Conservation (phyloP, 768 basidiomycete species). For the Hericium rajendrae region DNA sequence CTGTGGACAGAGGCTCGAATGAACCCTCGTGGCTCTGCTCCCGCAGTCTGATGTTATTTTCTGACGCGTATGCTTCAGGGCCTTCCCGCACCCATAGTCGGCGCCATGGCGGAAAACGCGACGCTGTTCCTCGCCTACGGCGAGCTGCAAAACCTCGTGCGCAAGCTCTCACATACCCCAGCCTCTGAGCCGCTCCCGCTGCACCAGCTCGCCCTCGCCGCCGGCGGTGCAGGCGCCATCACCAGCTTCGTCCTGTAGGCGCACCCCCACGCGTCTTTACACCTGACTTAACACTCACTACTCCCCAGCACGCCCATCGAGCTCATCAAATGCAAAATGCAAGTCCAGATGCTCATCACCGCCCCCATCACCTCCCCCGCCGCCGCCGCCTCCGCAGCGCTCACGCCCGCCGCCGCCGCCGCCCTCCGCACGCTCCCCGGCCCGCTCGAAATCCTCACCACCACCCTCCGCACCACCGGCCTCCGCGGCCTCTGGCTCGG, state of each 20-base stretch:
- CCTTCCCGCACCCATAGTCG: slow-evolving; percentile 81
- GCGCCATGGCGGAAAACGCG: slow-evolving; percentile 90
- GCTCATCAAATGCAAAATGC: slow-evolving; percentile 96
- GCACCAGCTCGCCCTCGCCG: slow-evolving; percentile 67
- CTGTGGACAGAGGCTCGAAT: too few relatives aligned
- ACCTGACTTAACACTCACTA: not conserved
- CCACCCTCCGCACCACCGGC: slow-evolving; percentile 58
- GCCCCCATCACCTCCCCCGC: slow-evolving; percentile 13
- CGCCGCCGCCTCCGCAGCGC: slow-evolving; percentile 30
- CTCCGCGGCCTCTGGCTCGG: slow-evolving; percentile 91
- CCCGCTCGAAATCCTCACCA: slow-evolving; percentile 55
- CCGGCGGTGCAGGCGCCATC: slow-evolving; percentile 76
- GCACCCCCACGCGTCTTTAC: not conserved
- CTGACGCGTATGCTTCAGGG: slow-evolving; percentile 35
- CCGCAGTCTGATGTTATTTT: not conserved
- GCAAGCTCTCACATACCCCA: slow-evolving; percentile 28
- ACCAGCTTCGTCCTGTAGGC: slow-evolving; percentile 84
- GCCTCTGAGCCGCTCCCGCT: slow-evolving; percentile 39
- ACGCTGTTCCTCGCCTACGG: slow-evolving; percentile 80
- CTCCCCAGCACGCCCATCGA: slow-evolving; percentile 77
- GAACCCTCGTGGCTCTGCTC: too few relatives aligned
- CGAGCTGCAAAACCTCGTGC: slow-evolving; percentile 57
- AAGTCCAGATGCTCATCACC: slow-evolving; percentile 76
- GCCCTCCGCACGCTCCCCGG: slow-evolving; percentile 45
- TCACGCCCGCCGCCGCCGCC: slow-evolving; percentile 12